phyloP scores from a whole-genome alignment of 805 yeast species.

The Yamadazyma ubonensis region DNA sequence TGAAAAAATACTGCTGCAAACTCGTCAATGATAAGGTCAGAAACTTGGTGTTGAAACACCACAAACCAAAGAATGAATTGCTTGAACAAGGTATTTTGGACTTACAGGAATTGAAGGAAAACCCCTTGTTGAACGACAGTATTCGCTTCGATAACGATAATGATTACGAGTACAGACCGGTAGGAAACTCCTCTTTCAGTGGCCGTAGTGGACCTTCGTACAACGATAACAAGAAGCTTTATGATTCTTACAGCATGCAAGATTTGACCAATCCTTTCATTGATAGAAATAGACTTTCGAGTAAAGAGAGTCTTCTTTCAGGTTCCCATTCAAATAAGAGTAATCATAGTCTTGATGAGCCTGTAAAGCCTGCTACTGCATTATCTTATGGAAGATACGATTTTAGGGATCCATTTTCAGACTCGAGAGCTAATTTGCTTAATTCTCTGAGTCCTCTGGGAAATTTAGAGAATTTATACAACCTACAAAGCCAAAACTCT shows the following conservation, averaged over 20 bases:
- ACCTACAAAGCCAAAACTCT: background rate
- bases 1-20: slow-evolving; percentile 62
- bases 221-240: slow-evolving; percentile 20
- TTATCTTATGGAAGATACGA: background rate
- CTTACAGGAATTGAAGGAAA: slow-evolving; percentile 22
- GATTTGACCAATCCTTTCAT: slow-evolving; percentile 10
- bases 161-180: slow-evolving; percentile 10
- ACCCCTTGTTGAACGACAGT: slow-evolving; percentile 25
- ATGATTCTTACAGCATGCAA: slow-evolving; percentile 11
- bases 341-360: slow-evolving; percentile 1
- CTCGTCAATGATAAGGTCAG: slow-evolving; percentile 60
- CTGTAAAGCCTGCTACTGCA: slow-evolving; percentile 2
- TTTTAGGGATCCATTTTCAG: slow-evolving; percentile 4
- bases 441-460: too few species aligned
- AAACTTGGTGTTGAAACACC: slow-evolving; percentile 44
- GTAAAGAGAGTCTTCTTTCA: slow-evolving; percentile 9
- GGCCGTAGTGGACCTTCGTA: background rate
- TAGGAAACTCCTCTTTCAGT: background rate
- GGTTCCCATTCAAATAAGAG: slow-evolving; percentile 1
- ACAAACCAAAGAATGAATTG: slow-evolving; percentile 35
- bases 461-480: too few species aligned
- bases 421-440: background rate
- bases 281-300: background rate
- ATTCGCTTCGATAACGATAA: slow-evolving; percentile 11
- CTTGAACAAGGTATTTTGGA: slow-evolving; percentile 30